A percentile compares a stretch with the other conserved stretches of the same genome.
Evolutionary conservation across 1,284 basidiomycete species (phyloP).

Genomic region (Boletellus sp.): DNA sequence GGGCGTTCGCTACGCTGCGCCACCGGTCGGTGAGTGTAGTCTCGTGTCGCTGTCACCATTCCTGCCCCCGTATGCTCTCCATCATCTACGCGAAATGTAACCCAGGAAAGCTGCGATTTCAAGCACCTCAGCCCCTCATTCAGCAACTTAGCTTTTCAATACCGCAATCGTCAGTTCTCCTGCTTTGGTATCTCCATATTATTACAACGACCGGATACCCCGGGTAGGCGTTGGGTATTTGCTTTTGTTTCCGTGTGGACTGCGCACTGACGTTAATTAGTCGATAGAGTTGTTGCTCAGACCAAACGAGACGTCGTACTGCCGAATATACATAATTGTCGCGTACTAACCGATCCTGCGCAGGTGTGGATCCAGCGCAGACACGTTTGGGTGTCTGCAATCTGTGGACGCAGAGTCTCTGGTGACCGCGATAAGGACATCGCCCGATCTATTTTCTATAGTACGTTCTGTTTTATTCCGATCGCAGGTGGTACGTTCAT

Average conservation of each 20-base stretch:
- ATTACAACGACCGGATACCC: slow-evolving; percentile 23
- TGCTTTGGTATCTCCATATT: slow-evolving; percentile 27
- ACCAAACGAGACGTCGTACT: slow-evolving; percentile 10
- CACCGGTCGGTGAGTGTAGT: no score
- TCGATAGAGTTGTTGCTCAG: slow-evolving; percentile 9
- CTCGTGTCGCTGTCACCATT: no score
- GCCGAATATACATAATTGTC: no score
- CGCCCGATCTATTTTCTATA: slow-evolving; percentile 20
- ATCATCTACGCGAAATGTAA: no score
- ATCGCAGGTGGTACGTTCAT: slow-evolving; percentile 36
- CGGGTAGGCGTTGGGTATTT: slow-evolving; percentile 9
- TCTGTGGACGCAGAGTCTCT: slow-evolving; percentile 19
- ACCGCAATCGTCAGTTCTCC: slow-evolving; percentile 29
- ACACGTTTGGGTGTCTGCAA: slow-evolving; percentile 30
- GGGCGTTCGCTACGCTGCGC: no score
- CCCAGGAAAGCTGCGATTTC: no score
- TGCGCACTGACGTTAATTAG: slow-evolving; percentile 3
- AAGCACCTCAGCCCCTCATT: no score
- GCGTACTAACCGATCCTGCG: not conserved
- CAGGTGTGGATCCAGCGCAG: slow-evolving; percentile 23
- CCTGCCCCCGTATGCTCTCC: no score
- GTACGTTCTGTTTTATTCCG: slow-evolving; percentile 28
- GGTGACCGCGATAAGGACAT: slow-evolving; percentile 16
- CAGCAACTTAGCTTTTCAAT: no score
- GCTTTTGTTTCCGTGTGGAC: not conserved